A percentile compares a stretch with the other conserved stretches of the same genome.
Conservation (phyloP, 23 red algal genomes). For the Agarophyton chilense region DNA sequence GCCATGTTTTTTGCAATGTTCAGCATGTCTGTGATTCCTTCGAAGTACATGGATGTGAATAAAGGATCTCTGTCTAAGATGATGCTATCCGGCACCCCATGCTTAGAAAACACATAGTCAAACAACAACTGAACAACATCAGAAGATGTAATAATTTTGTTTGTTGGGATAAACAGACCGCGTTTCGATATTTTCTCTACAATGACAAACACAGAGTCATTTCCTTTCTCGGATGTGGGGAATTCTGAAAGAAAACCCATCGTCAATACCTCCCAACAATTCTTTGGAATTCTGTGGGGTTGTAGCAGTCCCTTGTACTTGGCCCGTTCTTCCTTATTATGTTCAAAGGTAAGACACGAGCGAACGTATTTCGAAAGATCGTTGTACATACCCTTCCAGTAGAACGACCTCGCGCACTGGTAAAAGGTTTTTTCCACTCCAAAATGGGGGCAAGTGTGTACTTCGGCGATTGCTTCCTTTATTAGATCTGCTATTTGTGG, state of each 20-base stretch:
- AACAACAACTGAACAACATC: conserved; percentile 22
- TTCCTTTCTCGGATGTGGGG: neutral
- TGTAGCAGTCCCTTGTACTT: neutral
- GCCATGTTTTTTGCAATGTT: conserved; percentile 22
- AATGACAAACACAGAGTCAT: conserved; percentile 18
- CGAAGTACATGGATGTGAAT: conserved; percentile 16
- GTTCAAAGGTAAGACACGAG: neutral
- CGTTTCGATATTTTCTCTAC: conserved; percentile 49
- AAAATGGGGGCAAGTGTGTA: neutral
- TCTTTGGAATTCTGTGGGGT: neutral
- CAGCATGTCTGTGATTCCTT: neutral
- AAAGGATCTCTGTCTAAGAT: conserved; percentile 27
- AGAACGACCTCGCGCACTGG: neutral
- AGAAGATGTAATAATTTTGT: neutral
- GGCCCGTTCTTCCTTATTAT: conserved; percentile 21
- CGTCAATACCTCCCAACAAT: conserved; percentile 26
- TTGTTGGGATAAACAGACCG: neutral
- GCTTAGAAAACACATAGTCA: conserved; percentile 25
- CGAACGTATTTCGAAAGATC: neutral
- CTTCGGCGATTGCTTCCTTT: neutral
- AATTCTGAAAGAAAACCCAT: conserved; percentile 36
- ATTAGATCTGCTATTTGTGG: neutral
- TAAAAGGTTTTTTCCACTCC: conserved; percentile 16
- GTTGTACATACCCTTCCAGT: conserved; percentile 30
- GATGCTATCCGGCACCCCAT: conserved; percentile 11